Base-by-base conservation (phyloP, 768 basidiomycete species). In the Boletus pseudo-olivaceus region DNA sequence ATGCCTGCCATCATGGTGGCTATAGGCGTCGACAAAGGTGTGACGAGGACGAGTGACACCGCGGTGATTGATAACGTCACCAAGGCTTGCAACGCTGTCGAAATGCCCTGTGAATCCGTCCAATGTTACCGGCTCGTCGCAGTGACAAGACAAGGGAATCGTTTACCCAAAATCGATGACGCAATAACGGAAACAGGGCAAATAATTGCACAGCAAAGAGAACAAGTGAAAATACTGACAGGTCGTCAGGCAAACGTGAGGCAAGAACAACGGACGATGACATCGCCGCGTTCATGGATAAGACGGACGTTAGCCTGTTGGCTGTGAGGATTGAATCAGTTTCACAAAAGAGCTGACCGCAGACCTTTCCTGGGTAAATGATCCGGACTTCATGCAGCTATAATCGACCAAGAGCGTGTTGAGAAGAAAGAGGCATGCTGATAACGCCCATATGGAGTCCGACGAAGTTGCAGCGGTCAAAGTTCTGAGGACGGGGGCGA, bases 401-500 rank as follows among this genome's bases (percentile, higher is more conserved):
- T 93, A 96, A 71, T 97, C 93, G 14, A 89, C 89, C 45, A 98
- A 74, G 54, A 95, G 74, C 19, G 85, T 78, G 67, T 95, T 93
- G 37, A 97, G 74, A 49, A 83, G 75, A 70, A 98, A 91, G 41
- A 98, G 81, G 48, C 79, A 77, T 4, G 90, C 90, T n/a, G 93
- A 83, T 47, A 98, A 73, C 7, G 96, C 94, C 93, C 93, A 98
- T 59, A 98, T 95, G 29, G 93, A 93, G 69, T 99, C 97, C 12
- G 90, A 90, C 37, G 96, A 97, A 5, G 95, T 98, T 26, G 95
- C 92, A 37, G 91, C 89, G 29, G 93, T 96, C 65, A 99, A 74
- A 6, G 96, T 98, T 64, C 87, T 83, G 52, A 98, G 76, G 10
- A 98, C 89, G 14, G 97, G 97, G 4, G 94, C 87, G 51, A 98